phyloP scores from a whole-genome alignment of 768 basidiomycete species.

The Russula sp. region DNA sequence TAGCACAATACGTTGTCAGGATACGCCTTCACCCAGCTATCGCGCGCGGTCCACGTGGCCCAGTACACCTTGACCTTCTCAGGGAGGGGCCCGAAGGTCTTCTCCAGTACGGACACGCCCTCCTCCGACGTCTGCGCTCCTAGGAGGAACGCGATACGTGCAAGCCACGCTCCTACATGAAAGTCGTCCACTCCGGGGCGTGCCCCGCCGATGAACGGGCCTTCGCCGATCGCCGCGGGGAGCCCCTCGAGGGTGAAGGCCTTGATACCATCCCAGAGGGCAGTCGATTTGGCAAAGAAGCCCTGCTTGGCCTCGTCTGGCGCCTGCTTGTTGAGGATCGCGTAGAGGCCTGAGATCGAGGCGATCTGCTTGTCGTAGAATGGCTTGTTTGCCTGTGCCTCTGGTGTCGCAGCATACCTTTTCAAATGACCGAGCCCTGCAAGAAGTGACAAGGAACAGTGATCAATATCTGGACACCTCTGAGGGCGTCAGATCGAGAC shows the following conservation, averaged over 20 bases:
- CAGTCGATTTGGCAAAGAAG: conserved; percentile 35
- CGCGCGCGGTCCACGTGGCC: conserved; percentile 37
- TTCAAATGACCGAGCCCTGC: conserved; percentile 39
- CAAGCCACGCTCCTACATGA: conserved; percentile 48
- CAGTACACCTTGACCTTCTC: conserved; percentile 36
- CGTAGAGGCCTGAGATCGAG: conserved; percentile 34
- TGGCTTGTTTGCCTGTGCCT: conserved; percentile 32
- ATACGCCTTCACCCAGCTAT: conserved; percentile 36
- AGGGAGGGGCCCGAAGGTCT: conserved; percentile 34
- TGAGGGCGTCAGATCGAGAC: conserved; percentile 21
- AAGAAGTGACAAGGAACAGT: background rate
- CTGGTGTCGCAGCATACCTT: conserved; percentile 30
- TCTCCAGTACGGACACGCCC: conserved; percentile 34
- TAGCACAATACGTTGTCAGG: conserved; percentile 25
- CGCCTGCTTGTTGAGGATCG: conserved; percentile 36
- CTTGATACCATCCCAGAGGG: conserved; percentile 34
- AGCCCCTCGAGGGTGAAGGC: conserved; percentile 36
- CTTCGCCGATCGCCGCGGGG: conserved; percentile 34
- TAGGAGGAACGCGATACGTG: conserved; percentile 35
- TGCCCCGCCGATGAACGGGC: conserved; percentile 42
- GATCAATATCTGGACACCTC: background rate
- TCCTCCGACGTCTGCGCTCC: conserved; percentile 34
- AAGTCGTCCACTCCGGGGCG: conserved; percentile 47
- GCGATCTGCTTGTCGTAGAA: conserved; percentile 40
- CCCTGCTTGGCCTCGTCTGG: conserved; percentile 29